Conservation (phyloP, 371 early-diverging fungal species). For the Caulochytrium protostelioides region DNA sequence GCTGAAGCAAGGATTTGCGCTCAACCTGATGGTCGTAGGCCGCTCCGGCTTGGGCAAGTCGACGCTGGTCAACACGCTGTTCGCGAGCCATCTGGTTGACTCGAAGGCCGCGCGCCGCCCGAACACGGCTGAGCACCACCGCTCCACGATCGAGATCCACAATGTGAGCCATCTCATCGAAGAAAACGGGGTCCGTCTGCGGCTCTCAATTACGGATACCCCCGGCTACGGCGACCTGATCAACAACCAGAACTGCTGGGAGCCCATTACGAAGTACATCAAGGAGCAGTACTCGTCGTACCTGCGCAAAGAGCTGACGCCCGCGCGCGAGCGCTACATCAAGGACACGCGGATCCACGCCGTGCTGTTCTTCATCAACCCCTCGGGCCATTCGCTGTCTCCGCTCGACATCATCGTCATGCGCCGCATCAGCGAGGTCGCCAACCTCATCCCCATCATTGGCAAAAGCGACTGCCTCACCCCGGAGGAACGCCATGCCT, state of each 20-base stretch:
- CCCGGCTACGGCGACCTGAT: conserved; percentile 62
- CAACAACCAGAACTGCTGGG: conserved; percentile 79
- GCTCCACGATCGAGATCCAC: conserved; percentile 66
- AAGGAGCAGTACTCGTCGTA: conserved; percentile 77
- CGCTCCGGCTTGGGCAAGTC: conserved; percentile 11
- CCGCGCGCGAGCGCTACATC: conserved; percentile 60
- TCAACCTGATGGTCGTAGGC: conserved; percentile 89
- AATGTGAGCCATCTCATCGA: conserved; percentile 58
- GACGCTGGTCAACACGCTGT: conserved; percentile 11
- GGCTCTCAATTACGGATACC: conserved; percentile 63
- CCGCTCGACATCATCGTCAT: conserved; percentile 52
- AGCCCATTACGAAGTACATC: conserved; percentile 71
- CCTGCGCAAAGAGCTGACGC: conserved; percentile 65
- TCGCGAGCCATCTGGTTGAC: conserved; percentile 64
- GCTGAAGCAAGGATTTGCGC: conserved; percentile 78
- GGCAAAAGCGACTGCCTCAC: conserved; percentile 73
- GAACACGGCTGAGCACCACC: conserved; percentile 41
- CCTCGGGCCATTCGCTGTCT: conserved; percentile 51
- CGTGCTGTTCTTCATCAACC: conserved; percentile 54
- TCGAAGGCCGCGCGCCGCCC: conserved; percentile 42
- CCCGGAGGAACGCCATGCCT: conserved; percentile 42
- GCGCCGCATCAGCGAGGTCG: conserved; percentile 45
- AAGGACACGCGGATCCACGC: conserved; percentile 64
- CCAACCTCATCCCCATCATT: conserved; percentile 63
- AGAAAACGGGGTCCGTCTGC: conserved; percentile 62